Evolutionary conservation across 2,329 filamentous ascomycete genomes (phyloP).

Genomic region (Macroventuria anomochaeta): DNA sequence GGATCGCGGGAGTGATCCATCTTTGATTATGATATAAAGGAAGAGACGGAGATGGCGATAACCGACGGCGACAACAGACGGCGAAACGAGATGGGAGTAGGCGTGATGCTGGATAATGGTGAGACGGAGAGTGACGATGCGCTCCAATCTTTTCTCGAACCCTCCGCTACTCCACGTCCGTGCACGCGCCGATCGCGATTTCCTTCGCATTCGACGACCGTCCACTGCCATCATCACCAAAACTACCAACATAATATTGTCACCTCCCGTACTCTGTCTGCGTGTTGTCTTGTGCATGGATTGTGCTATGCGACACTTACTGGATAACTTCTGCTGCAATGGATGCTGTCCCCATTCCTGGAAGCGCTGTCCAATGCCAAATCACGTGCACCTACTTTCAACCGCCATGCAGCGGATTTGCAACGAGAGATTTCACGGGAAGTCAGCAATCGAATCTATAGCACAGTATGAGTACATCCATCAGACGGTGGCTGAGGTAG

Average conservation of each 20-base stretch:
- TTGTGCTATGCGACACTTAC: too few relatives aligned
- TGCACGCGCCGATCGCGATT: conserved; percentile 1
- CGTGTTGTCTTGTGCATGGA: too few relatives aligned
- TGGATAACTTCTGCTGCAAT: too few relatives aligned
- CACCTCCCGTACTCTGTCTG: background rate
- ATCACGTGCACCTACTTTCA: too few relatives aligned
- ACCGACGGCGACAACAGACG: conserved; percentile 1
- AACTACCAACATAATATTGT: too few relatives aligned
- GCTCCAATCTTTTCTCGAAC: conserved; percentile 41
- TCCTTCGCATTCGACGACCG: conserved; percentile 12
- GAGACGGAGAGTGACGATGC: conserved; percentile 29
- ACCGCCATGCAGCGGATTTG: too few relatives aligned
- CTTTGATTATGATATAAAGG: conserved; percentile 11
- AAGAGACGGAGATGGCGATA: conserved; percentile 5
- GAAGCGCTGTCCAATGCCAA: too few relatives aligned
- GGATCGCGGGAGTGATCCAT: conserved; percentile 98
- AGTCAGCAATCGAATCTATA: too few relatives aligned
- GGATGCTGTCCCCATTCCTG: too few relatives aligned
- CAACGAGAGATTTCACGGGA: too few relatives aligned
- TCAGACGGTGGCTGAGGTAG: too few relatives aligned
- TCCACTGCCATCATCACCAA: background rate
- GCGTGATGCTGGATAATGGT: conserved; percentile 18
- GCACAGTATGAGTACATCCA: too few relatives aligned
- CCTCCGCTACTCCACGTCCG: conserved; percentile 27
- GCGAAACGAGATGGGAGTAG: conserved; percentile 45